Conservation (phyloP, 2,329 filamentous ascomycete genomes). For the Seiridium unicorne region DNA sequence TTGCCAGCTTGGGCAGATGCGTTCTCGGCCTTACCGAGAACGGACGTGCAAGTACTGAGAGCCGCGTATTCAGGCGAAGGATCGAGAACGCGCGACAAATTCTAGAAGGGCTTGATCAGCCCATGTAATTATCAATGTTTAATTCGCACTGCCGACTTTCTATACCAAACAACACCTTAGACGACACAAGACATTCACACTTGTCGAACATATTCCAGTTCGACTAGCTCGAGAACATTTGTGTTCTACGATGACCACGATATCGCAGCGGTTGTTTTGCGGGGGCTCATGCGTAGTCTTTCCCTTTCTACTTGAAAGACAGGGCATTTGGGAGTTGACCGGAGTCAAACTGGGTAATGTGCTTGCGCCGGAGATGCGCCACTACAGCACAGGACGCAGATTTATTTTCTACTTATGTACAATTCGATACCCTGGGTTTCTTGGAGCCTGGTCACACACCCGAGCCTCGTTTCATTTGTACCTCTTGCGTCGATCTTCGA, state of each 20-base stretch:
- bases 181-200: too few relatives aligned
- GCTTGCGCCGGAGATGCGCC: too few relatives aligned
- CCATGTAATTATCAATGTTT: conserved; percentile 11
- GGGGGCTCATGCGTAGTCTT: too few relatives aligned
- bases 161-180: too few relatives aligned
- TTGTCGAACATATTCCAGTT: too few relatives aligned
- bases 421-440: conserved; percentile 2
- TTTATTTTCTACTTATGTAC: not conserved
- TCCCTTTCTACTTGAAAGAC: too few relatives aligned
- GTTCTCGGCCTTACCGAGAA: conserved; percentile 57
- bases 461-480: not conserved
- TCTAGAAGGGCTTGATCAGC: conserved; percentile 64
- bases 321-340: too few relatives aligned
- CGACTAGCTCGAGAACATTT: too few relatives aligned
- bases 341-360: too few relatives aligned
- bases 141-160: not conserved
- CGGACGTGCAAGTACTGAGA: conserved; percentile 54
- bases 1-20: conserved; percentile 59
- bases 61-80: conserved; percentile 64
- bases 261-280: not conserved
- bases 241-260: not conserved
- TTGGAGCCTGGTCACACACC: not conserved
- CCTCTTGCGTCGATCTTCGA: not conserved
- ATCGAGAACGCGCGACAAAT: conserved; percentile 73
- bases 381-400: too few relatives aligned